Evolutionary conservation across 768 basidiomycete species (phyloP), one percentile per base, ranked within the genome.

Genomic region (Boletellus emodensis): DNA sequence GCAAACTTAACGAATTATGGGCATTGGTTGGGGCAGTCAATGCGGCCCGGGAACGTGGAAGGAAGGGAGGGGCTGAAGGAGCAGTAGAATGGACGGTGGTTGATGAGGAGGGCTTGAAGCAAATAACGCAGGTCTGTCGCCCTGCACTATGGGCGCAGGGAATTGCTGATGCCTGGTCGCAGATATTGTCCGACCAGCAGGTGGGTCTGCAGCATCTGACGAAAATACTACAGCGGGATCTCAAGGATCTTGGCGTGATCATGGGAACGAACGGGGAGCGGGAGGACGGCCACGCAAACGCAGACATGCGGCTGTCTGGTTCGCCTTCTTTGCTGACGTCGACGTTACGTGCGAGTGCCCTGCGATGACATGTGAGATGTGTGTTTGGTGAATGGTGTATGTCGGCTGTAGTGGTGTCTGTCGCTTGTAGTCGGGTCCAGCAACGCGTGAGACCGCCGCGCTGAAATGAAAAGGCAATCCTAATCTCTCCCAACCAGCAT

Each of bases 1-100:
- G 83, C 39, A 88, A 87, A 61, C 62, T 90, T 61, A 89, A 87
- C 55, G 91, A 93, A 62, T 70, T 94, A 24, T 94, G 91, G 91
- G 89, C 88, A 14, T 71, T 89, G 13, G 77, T 93, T 9, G 89
- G 89, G 4, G 82, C 86, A 40, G 72, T 92, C 15, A 78, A 78
- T 46, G 78, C 77, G 8, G 76, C 80, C 24, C 70, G 76, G 57
- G 82, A 85, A 59, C 67, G 74, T 37, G 76, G 74, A 41, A 66
- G 72, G 52, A 75, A 76, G 53, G 67, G 61, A 18, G 69, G 66
- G 28, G 59, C 61, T 12, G 76, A 74, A 14, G 75, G 73, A 1
- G 49, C 44, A 14, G 75, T 77, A 8, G 86, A 84, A 58, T 91
- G 89, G 89, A 79, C 82, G 0, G 87, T 92, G n/a, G 86, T 88